Evolutionary conservation across 805 yeast genomes (phyloP).

Genomic region (Teunomyces barrocoloradensis): DNA sequence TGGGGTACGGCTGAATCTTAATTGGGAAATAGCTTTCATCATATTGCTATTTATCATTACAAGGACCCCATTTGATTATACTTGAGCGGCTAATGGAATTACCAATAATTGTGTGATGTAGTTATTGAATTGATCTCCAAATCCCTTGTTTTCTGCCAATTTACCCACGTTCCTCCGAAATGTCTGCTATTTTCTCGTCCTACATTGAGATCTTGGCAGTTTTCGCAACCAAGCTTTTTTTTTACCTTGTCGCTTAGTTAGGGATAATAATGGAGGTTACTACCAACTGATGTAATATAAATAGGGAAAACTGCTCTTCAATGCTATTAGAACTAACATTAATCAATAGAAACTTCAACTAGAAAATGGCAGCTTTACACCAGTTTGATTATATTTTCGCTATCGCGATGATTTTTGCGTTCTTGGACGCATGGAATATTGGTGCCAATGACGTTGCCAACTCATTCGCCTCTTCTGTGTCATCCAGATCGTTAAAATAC

Average conservation of each 20-base stretch:
- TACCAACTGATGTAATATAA: background rate
- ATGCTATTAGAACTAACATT: background rate
- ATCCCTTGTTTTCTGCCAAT: background rate
- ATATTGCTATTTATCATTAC: background rate
- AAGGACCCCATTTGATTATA: too few species aligned
- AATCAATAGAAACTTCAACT: background rate
- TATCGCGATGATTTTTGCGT: constrained; percentile 65
- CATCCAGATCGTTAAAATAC: constrained; percentile 65
- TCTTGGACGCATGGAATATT: constrained; percentile 74
- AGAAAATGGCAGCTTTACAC: constrained; percentile 37
- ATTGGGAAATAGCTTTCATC: background rate
- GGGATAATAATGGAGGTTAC: background rate
- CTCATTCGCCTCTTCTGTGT: constrained; percentile 74
- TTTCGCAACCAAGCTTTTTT: constrained; percentile 5
- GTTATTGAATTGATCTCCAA: background rate
- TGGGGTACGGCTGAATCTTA: background rate
- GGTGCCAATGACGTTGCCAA: constrained; percentile 84
- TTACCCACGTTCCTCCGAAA: constrained; percentile 1
- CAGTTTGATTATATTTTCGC: constrained; percentile 73
- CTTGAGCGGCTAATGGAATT: too few species aligned
- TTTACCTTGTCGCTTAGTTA: background rate
- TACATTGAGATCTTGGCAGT: background rate
- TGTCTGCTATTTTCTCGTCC: constrained; percentile 3
- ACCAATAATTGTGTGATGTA: too few species aligned
- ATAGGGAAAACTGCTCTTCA: background rate